phyloP scores from a whole-genome alignment of 805 yeast species.

The Candida nemodendra region DNA sequence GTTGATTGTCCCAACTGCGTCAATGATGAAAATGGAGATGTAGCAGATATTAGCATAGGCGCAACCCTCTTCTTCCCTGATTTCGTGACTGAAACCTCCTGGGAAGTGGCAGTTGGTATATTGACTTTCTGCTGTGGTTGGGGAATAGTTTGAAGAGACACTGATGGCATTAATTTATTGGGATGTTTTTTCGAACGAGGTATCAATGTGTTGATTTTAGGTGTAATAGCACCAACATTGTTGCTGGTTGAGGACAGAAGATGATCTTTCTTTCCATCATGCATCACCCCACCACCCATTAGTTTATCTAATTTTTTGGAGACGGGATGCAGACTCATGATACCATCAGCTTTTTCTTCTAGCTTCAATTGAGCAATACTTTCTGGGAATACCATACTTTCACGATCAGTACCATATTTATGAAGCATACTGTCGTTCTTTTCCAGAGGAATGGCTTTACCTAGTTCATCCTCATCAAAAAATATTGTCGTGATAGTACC shows the following conservation, averaged over 20 bases:
- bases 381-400: constrained; percentile 82
- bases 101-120: constrained; percentile 25
- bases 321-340: constrained; percentile 15
- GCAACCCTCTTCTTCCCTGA: constrained; percentile 76
- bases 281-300: constrained; percentile 31
- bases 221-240: constrained; percentile 1
- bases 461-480: constrained; percentile 66
- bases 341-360: constrained; percentile 56
- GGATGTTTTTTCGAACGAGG: constrained; percentile 34
- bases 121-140: constrained; percentile 11
- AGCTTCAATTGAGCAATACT: constrained; percentile 72
- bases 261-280: constrained; percentile 1
- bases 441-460: constrained; percentile 58
- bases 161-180: constrained; percentile 24
- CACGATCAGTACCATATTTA: constrained; percentile 86
- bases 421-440: constrained; percentile 68
- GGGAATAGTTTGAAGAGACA: constrained; percentile 12
- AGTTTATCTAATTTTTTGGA: constrained; percentile 39
- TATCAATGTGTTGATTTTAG: constrained; percentile 25
- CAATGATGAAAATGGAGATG: constrained; percentile 23
- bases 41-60: constrained; percentile 59
- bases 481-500: constrained; percentile 70
- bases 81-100: constrained; percentile 63
- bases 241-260: not conserved
- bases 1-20: constrained; percentile 6